Evolutionary conservation across 1,284 basidiomycete genomes (phyloP).

Genomic region (Chalciporus sp.): DNA sequence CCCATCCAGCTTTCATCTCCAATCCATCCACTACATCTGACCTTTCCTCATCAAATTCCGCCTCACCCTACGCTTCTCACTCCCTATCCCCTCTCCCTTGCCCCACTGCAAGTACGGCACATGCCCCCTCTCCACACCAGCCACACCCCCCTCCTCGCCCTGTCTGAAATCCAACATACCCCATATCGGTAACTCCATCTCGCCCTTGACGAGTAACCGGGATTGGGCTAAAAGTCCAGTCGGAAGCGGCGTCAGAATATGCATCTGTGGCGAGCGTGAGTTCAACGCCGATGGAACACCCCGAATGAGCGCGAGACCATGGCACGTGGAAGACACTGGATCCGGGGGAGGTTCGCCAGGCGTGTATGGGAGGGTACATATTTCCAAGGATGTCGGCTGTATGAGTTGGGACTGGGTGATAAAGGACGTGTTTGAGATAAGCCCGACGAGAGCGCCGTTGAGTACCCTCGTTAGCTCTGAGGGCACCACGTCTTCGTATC

Average conservation of each 20-base stretch:
- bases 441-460: constrained; percentile 80
- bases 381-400: not conserved
- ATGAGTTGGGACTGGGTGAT: not conserved
- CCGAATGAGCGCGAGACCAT: constrained; percentile 77
- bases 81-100: constrained; percentile 64
- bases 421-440: constrained; percentile 44
- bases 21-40: constrained; percentile 57
- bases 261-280: constrained; percentile 45
- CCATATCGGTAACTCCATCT: constrained; percentile 85
- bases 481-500: constrained; percentile 72
- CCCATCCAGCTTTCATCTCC: too few species aligned
- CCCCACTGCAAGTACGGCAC: constrained; percentile 87
- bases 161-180: constrained; percentile 80
- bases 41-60: constrained; percentile 88
- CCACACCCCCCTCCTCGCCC: constrained; percentile 45
- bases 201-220: constrained; percentile 76
- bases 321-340: constrained; percentile 58
- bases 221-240: constrained; percentile 41
- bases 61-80: constrained; percentile 72
- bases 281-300: constrained; percentile 31
- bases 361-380: constrained; percentile 50
- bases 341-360: constrained; percentile 56
- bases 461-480: constrained; percentile 72
- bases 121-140: constrained; percentile 57
- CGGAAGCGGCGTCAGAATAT: constrained; percentile 78